Conservation (phyloP, 441 rosid genomes). For the Adansonia gregorii region DNA sequence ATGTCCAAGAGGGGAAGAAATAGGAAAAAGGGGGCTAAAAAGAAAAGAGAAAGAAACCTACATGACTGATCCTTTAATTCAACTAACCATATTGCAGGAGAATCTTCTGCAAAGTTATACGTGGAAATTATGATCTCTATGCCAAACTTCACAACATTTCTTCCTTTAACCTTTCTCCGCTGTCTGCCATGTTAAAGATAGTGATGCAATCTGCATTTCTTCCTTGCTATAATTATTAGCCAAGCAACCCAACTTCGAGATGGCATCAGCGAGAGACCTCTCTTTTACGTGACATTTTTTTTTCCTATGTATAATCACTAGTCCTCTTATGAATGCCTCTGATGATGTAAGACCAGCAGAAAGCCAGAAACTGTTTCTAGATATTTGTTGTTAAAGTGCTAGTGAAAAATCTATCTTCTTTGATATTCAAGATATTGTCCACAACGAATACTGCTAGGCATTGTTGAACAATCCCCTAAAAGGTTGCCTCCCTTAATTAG, state of each 20-base stretch:
- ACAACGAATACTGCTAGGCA: background rate
- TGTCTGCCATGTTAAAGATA: background rate
- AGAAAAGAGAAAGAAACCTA: background rate
- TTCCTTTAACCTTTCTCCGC: background rate
- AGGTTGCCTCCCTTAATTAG: background rate
- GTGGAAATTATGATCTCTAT: background rate
- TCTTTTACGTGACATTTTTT: background rate
- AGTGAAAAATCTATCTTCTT: background rate
- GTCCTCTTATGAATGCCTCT: background rate
- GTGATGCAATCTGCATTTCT: conserved; percentile 5
- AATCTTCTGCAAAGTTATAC: background rate
- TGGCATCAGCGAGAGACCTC: background rate
- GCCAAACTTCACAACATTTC: background rate
- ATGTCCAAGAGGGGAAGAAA: background rate
- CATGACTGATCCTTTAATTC: background rate
- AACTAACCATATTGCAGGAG: background rate
- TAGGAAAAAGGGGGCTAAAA: background rate
- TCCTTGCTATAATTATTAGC: conserved; percentile 5
- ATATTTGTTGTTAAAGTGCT: background rate
- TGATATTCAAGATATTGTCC: background rate
- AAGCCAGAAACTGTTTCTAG: background rate
- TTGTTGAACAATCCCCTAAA: background rate
- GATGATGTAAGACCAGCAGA: background rate
- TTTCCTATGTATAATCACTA: background rate
- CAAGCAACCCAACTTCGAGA: background rate